Percentiles rank a stretch among this genome's conserved stretches.
These are phyloP conservation scores for Pleurostoma richardsiae DNA, from an alignment of 2,329 filamentous ascomycete genomes.

Conservation along the genomic window DNA sequence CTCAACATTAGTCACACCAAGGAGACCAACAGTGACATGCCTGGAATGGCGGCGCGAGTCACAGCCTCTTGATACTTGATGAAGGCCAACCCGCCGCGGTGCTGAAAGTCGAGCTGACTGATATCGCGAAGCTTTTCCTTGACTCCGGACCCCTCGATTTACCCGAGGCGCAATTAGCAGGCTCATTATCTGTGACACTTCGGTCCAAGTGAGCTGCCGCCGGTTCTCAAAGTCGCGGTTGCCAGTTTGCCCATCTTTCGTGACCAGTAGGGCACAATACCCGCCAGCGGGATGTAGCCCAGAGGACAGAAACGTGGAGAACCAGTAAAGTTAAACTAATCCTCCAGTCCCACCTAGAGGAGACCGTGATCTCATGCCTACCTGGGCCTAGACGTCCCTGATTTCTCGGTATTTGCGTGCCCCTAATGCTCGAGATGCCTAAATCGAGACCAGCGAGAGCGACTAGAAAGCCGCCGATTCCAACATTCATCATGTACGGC, in stretches of 20 bases:
- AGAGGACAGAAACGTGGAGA: constrained; percentile 27
- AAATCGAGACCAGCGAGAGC: constrained; percentile 64
- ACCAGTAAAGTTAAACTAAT: constrained; percentile 23
- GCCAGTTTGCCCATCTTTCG: constrained; percentile 13
- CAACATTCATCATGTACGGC: constrained; percentile 62
- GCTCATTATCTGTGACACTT: too few relatives aligned
- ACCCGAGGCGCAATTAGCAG: too few relatives aligned
- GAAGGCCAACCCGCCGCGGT: too few relatives aligned
- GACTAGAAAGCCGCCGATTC: constrained; percentile 63
- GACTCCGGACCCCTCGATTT: too few relatives aligned
- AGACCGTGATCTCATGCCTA: constrained; percentile 7
- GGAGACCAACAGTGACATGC: too few relatives aligned
- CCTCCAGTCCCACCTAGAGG: constrained; percentile 24
- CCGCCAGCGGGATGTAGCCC: constrained; percentile 20
- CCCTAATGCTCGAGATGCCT: constrained; percentile 26
- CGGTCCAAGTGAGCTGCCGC: background rate
- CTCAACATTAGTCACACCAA: too few relatives aligned
- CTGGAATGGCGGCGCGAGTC: too few relatives aligned
- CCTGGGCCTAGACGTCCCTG: constrained; percentile 6
- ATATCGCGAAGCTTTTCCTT: too few relatives aligned
- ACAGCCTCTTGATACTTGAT: too few relatives aligned
- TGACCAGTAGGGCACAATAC: constrained; percentile 21
- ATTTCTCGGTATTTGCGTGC: constrained; percentile 4
- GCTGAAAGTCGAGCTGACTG: too few relatives aligned
- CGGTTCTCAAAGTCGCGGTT: background rate